These are phyloP conservation scores for Brassica napus DNA, from an alignment of 345 rosid genomes.

Conservation along the genomic window DNA sequence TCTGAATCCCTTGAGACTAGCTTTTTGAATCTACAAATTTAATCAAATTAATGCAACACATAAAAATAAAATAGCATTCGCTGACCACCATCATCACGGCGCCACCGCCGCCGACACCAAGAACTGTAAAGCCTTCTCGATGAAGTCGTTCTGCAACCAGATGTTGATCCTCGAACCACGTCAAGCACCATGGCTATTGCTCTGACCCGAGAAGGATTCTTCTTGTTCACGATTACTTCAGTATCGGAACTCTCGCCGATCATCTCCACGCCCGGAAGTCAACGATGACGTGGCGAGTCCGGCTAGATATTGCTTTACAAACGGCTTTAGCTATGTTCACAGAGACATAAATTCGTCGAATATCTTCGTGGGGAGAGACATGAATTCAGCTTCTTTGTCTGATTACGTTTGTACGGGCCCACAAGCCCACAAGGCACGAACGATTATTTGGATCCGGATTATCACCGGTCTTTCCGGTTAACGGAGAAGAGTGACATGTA, in stretches of 20 bases:
- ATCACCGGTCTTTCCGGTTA: slow-evolving; percentile 81
- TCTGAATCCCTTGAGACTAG: background rate
- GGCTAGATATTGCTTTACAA: slow-evolving; percentile 80
- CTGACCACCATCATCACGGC: slow-evolving; percentile 54
- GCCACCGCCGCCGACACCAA: slow-evolving; percentile 43
- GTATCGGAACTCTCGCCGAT: slow-evolving; percentile 85
- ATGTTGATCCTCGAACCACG: slow-evolving; percentile 84
- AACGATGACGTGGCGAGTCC: slow-evolving; percentile 59
- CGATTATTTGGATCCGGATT: slow-evolving; percentile 90
- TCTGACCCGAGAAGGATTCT: slow-evolving; percentile 93
- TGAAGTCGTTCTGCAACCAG: slow-evolving; percentile 88
- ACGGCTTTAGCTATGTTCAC: slow-evolving; percentile 73
- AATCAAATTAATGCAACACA: background rate
- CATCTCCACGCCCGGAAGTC: slow-evolving; percentile 68
- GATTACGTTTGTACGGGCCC: slow-evolving; percentile 73
- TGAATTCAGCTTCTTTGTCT: slow-evolving; percentile 52
- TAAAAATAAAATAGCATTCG: too few species aligned
- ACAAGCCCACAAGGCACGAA: slow-evolving; percentile 84
- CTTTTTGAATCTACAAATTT: background rate
- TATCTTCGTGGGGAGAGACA: slow-evolving; percentile 80
- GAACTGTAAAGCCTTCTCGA: slow-evolving; percentile 52
- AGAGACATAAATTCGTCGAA: slow-evolving; percentile 80
- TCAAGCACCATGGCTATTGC: slow-evolving; percentile 91
- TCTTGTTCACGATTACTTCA: slow-evolving; percentile 76
- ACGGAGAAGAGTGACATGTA: slow-evolving; percentile 94